Percentiles rank a stretch among this genome's conserved stretches.
These are phyloP conservation scores for Rhizophagus sp. DNA, from an alignment of 192 early-diverging fungal genomes.

Conservation along the genomic window DNA sequence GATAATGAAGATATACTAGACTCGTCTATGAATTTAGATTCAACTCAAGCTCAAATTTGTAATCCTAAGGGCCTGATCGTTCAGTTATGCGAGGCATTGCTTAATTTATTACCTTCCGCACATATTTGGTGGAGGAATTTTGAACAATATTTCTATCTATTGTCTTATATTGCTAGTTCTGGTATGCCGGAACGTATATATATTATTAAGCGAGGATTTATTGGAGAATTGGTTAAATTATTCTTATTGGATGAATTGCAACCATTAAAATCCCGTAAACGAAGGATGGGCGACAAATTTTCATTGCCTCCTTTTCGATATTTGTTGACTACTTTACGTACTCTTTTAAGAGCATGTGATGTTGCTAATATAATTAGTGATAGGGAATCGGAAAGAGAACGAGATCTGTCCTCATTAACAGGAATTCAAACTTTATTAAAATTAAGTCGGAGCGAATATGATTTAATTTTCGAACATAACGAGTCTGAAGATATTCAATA, in stretches of 20 bases:
- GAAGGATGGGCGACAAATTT: constrained; percentile 54
- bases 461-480: constrained; percentile 15
- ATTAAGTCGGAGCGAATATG: constrained; percentile 4
- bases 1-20: not conserved
- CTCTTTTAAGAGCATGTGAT: constrained; percentile 37
- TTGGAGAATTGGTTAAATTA: constrained; percentile 40
- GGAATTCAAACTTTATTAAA: constrained; percentile 6
- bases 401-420: not conserved
- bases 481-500: constrained; percentile 5
- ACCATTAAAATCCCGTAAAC: constrained; percentile 36
- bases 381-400: constrained; percentile 11
- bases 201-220: constrained; percentile 40
- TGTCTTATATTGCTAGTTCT: constrained; percentile 40
- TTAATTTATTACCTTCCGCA: constrained; percentile 39
- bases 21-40: constrained; percentile 5
- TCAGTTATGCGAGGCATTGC: constrained; percentile 29
- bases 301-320: constrained; percentile 44
- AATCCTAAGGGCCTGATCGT: constrained; percentile 29
- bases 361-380: constrained; percentile 9
- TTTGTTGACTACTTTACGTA: constrained; percentile 37
- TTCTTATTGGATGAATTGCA: constrained; percentile 41
- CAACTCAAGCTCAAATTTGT: constrained; percentile 10
- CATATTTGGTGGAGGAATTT: constrained; percentile 45
- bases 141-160: constrained; percentile 47
- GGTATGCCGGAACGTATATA: constrained; percentile 37